Evolutionary conservation across 2,329 filamentous ascomycete species (phyloP).

Genomic region (Hortaea werneckii): DNA sequence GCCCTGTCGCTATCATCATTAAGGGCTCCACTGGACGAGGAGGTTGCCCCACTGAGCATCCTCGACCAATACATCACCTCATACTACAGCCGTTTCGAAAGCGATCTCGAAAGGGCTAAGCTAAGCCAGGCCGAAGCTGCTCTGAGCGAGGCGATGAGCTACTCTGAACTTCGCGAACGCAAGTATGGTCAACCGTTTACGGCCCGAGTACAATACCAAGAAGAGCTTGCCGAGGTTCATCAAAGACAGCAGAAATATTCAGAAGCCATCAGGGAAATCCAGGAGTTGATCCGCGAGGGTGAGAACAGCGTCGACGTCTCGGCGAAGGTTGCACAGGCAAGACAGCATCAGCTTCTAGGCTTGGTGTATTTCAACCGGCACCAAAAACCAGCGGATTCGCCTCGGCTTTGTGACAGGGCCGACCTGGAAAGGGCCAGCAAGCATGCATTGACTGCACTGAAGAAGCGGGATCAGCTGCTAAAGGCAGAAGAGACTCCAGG

Average conservation of each 20-base stretch:
- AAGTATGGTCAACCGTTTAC: conserved; percentile 10
- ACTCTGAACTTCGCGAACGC: conserved; percentile 7
- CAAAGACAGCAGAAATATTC: conserved; percentile 12
- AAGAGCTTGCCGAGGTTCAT: conserved; percentile 11
- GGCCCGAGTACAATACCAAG: conserved; percentile 8
- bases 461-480: conserved; percentile 5
- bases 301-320: neutral
- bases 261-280: conserved; percentile 11
- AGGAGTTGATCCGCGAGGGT: conserved; percentile 9
- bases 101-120: neutral
- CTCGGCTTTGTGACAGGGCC: conserved; percentile 2
- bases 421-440: conserved; percentile 13
- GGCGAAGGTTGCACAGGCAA: conserved; percentile 3
- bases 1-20: neutral
- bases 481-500: neutral
- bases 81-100: too few relatives aligned
- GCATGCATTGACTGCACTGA: conserved; percentile 12
- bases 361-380: conserved; percentile 14
- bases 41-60: neutral
- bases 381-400: conserved; percentile 2
- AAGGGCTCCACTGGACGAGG: neutral
- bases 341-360: conserved; percentile 13
- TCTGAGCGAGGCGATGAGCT: conserved; percentile 8
- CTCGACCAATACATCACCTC: neutral
- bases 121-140: conserved; percentile 13